Percentiles rank a stretch among this genome's conserved stretches.
Evolutionary conservation across 23 red algal genomes (phyloP).

Genomic region (Gracilariopsis chorda): DNA sequence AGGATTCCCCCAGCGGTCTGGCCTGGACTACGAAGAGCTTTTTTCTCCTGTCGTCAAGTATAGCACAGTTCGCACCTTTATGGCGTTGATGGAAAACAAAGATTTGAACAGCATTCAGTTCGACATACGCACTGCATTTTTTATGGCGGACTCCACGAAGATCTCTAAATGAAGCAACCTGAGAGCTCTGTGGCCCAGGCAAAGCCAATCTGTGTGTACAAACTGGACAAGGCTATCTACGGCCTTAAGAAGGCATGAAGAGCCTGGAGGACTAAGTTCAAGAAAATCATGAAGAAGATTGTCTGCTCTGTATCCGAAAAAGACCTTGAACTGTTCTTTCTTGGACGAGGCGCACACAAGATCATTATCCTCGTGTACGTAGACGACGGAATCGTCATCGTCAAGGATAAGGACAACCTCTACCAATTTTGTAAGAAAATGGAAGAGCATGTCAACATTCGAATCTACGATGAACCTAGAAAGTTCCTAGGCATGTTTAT

Average conservation of each 20-base stretch:
- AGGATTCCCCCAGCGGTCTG: conserved; percentile 2
- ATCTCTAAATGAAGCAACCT: conserved; percentile 8
- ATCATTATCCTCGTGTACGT: background rate
- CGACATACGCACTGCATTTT: conserved; percentile 26
- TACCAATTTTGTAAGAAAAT: background rate
- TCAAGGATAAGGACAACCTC: background rate
- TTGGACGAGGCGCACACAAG: no score
- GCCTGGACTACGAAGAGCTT: conserved; percentile 25
- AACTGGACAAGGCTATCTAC: conserved; percentile 11
- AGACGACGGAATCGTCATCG: background rate
- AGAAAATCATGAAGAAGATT: background rate
- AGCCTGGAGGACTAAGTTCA: background rate
- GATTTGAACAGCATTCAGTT: background rate
- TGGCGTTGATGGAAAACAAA: background rate
- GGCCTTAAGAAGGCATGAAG: conserved; percentile 38
- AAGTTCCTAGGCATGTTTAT: conserved; percentile 28
- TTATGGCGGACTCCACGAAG: background rate
- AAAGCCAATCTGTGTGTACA: background rate
- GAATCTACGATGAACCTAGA: background rate
- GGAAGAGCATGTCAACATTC: background rate
- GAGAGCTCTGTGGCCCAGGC: background rate
- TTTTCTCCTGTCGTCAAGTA: conserved; percentile 48
- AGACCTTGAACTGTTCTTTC: conserved; percentile 23
- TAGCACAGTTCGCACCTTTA: background rate
- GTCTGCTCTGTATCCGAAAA: background rate